Evolutionary conservation across 2,329 filamentous ascomycete genomes (phyloP), one percentile per base, ranked within the genome.

Genomic region (Aspergillus glaucus): DNA sequence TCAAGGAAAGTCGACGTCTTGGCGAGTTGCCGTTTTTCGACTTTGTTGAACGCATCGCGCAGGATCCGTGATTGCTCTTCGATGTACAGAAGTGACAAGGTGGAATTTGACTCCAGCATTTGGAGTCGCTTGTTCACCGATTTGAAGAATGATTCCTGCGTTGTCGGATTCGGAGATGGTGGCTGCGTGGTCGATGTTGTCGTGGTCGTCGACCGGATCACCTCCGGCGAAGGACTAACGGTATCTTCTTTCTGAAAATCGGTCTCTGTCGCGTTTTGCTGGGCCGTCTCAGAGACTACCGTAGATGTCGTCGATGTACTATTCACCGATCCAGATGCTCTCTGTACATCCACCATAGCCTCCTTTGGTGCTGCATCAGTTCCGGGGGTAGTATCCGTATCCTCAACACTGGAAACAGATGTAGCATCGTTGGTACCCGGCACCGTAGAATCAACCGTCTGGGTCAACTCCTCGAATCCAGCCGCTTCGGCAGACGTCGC

Each of bases 131-230:
- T 97, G 54, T 91, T 89, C 7, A 97, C 86, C 3, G 90, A 88
- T 67, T 97, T 97, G 79, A 96, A 98, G 70, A 98, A 97, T 1
- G 88, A 93, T 65, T 98, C 93, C 67, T 98, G 93, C 1, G 94
- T 93, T 0, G 91, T 90, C 2, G 92, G 91, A 1, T 83, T 80
- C 1, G 86, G 70, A 1, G 78, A 68, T 6, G 77, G 65, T 1
- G 76, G 72, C 57, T 79, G 70, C 14, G 17, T 15, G 1, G 37
- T 22, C 14, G 37, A 10, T 21, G 37, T 22, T 9, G 17, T 40
- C 22, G 73, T 70, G 39, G 76, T 62, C 7, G 75, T 71, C 22
- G 70, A 46, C 51, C 61, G 58, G 3, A 49, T 58, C 2, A 57
- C 52, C 30, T 68, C 64, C 57, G 22, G 69, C 56, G 44, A 68